Evolutionary conservation across 108 stramenopile genomes (phyloP), one percentile per base, ranked within the genome.

Genomic region (Skeletonema grethae): DNA sequence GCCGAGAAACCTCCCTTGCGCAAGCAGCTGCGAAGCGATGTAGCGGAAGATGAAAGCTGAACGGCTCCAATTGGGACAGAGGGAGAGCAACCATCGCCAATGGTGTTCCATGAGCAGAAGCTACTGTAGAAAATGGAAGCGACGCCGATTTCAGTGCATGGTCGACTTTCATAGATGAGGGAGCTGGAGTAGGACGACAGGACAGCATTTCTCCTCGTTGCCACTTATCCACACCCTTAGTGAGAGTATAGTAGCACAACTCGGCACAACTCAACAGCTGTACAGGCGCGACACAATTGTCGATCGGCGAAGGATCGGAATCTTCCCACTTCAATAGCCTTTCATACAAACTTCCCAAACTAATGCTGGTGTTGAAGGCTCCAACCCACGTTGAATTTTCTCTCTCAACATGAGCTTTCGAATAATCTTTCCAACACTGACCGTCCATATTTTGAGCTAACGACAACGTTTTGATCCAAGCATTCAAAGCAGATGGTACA

Each of bases 331-430:
- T 82, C 16, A 92, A 64, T 15, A 95, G 65, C 13, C 90, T 73
- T 69, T 95, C 95, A 72, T 88, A 95, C 5, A 96, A 56, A 75
- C 85, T 86, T 36, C 90, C 90, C 34, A 94, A 61, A 41, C 83
- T 85, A 30, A 98, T 97, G 61, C 86, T 85, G 9, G 89, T 83
- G 72, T 98, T 98, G 79, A 98, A 98, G 12, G 97, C 95, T 30
- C 84, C 85, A 15, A 97, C 93, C 97, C 97, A 98, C 0, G 87
- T 90, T 57, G 92, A 78, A 10, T 70, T 69, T 80, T 98, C 96
- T 22, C 72, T 72, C 73, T 93, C 95, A 7, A 96, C 87, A 69
- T 98, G 96, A 15, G 85, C 88, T 69, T 86, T 79, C 31, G 65
- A 20, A 73, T 76, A 84, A 36, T 85, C 67, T 63, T 90, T 68